Evolutionary conservation across 352 stramenopile species (phyloP).

Genomic region (Globisporangium viniferum): DNA sequence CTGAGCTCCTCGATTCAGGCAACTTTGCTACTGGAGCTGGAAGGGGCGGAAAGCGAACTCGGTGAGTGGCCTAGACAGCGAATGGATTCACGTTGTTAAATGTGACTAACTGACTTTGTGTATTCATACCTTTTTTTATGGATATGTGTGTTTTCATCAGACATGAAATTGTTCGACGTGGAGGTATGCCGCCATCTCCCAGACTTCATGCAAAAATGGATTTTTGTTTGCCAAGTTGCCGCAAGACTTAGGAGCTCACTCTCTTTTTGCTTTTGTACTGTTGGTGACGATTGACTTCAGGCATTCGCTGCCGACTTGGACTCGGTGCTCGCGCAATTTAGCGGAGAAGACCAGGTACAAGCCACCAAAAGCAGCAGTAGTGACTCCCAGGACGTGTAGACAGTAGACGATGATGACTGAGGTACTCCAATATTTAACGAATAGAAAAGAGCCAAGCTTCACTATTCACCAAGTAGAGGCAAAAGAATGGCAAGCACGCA

Average conservation of each 20-base stretch:
- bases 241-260: no score
- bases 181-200: slow-evolving; percentile 23
- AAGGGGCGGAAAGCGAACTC: slow-evolving; percentile 31
- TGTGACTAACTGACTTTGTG: background rate
- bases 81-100: no score
- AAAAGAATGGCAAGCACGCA: background rate
- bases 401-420: background rate
- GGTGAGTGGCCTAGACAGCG: slow-evolving; percentile 12
- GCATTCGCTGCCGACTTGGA: slow-evolving; percentile 44
- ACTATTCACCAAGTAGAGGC: background rate
- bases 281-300: slow-evolving; percentile 15
- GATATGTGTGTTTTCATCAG: slow-evolving; percentile 10
- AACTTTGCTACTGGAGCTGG: slow-evolving; percentile 33
- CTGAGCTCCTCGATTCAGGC: slow-evolving; percentile 28
- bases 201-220: background rate
- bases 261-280: background rate
- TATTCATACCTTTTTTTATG: background rate
- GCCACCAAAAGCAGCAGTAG: background rate
- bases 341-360: background rate
- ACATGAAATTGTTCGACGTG: slow-evolving; percentile 45
- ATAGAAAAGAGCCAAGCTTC: background rate
- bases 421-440: background rate
- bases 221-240: no score
- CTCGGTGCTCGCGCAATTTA: slow-evolving; percentile 50
- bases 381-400: background rate